These are phyloP conservation scores for Hanseniaspora jakobsenii DNA, from an alignment of 805 yeast genomes.

Conservation along the genomic window DNA sequence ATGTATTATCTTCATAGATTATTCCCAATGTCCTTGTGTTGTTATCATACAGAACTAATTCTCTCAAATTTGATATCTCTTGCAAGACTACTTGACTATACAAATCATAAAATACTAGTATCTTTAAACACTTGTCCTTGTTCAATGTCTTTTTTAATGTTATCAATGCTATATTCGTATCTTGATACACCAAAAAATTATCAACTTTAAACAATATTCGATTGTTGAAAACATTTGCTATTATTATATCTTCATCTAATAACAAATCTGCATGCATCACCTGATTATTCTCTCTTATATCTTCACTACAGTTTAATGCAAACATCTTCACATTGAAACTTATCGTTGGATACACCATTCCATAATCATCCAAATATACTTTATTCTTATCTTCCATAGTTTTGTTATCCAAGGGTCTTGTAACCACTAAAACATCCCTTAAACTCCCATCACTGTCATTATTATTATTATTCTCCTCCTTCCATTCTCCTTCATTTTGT, in stretches of 20 bases:
- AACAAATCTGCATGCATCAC: background rate
- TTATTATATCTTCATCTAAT: background rate
- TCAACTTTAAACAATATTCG: conserved; percentile 1
- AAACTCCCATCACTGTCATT: conserved; percentile 3
- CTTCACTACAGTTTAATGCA: background rate
- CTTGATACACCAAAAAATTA: conserved; percentile 2
- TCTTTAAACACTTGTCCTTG: background rate
- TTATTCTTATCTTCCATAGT: too few species aligned
- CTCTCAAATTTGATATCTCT: background rate
- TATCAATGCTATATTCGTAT: conserved; percentile 5
- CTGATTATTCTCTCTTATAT: background rate
- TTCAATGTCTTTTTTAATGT: background rate
- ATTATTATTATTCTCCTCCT: too few species aligned
- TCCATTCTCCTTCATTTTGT: too few species aligned
- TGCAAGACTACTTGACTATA: background rate
- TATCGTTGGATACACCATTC: too few species aligned
- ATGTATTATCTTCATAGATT: background rate
- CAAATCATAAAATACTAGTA: conserved; percentile 4
- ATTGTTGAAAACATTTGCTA: conserved; percentile 1
- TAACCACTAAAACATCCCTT: background rate
- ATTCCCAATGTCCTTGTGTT: background rate
- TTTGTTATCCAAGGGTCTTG: background rate
- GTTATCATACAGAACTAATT: conserved; percentile 1
- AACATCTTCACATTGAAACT: conserved; percentile 9
- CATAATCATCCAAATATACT: too few species aligned